These are phyloP conservation scores for Vitellaria paradoxa DNA, from an alignment of 179 eudicot genomes.

Conservation along the genomic window DNA sequence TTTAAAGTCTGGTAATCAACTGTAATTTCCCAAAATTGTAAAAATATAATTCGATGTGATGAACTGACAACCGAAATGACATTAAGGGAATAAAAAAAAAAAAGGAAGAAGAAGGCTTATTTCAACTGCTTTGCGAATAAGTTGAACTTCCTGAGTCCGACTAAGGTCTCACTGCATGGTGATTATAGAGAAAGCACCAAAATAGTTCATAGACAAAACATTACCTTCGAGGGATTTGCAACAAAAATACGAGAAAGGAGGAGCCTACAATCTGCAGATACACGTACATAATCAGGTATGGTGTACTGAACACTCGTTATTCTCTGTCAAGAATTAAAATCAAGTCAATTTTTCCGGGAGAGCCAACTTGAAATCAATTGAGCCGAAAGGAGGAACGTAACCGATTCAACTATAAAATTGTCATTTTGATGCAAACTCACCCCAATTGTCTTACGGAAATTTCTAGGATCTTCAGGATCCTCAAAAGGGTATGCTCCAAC, in stretches of 20 bases:
- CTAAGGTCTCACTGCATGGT: too few relatives aligned
- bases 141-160: too few relatives aligned
- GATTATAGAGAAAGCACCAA: too few relatives aligned
- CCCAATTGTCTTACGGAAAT: constrained; percentile 70
- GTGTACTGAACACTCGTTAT: constrained; percentile 65
- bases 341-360: not conserved
- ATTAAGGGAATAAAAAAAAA: too few relatives aligned
- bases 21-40: too few relatives aligned
- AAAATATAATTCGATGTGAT: too few relatives aligned
- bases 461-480: constrained; percentile 77
- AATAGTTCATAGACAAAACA: not conserved
- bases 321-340: constrained; percentile 39
- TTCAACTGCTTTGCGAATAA: too few relatives aligned
- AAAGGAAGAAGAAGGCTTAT: too few relatives aligned
- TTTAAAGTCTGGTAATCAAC: too few relatives aligned
- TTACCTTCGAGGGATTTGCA: constrained; percentile 69
- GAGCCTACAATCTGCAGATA: constrained; percentile 70
- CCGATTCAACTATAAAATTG: not conserved
- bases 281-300: constrained; percentile 80
- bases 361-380: not conserved
- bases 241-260: constrained; percentile 72
- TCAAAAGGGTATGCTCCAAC: constrained; percentile 89
- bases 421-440: constrained; percentile 30
- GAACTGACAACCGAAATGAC: too few relatives aligned
- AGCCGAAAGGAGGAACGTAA: not conserved